A percentile compares a stretch with the other conserved stretches of the same genome.
Evolutionary conservation across 495 filamentous ascomycete species (phyloP).

Genomic region (Lasiosphaeriaceae sp.): DNA sequence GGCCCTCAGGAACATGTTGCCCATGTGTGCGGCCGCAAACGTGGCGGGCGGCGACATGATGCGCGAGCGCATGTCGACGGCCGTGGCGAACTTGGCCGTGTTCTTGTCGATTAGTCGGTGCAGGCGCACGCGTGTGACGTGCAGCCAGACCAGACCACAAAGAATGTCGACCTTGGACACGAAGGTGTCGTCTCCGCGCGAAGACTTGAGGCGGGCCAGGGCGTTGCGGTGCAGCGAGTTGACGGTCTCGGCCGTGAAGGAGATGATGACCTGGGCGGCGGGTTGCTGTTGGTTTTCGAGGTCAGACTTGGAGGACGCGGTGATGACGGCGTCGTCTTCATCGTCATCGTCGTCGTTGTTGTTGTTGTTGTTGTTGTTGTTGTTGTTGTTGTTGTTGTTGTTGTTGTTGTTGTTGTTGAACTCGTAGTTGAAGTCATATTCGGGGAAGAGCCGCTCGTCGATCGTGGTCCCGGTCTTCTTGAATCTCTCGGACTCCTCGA

Average conservation of each 20-base stretch:
- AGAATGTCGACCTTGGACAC: slow-evolving; percentile 3
- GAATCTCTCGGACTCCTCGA: too few species aligned
- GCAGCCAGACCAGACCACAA: slow-evolving; percentile 10
- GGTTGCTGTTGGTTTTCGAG: not conserved
- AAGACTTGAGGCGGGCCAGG: not conserved
- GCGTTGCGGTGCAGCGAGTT: not conserved
- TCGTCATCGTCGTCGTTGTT: too few species aligned
- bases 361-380: too few species aligned
- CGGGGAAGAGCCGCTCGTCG: not conserved
- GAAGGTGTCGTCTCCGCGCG: not conserved
- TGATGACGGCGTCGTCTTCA: too few species aligned
- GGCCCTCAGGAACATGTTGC: slow-evolving; percentile 9
- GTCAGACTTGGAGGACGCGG: too few species aligned
- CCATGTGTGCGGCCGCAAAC: slow-evolving; percentile 1
- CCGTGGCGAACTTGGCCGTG: slow-evolving; percentile 2
- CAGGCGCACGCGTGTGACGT: slow-evolving; percentile 10
- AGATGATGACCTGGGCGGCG: not conserved
- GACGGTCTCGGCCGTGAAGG: not conserved
- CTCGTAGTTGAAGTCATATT: slow-evolving; percentile 5
- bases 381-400: too few species aligned
- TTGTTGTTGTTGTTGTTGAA: not conserved
- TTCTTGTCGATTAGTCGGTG: not conserved
- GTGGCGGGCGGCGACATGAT: not conserved
- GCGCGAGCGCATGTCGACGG: slow-evolving; percentile 5
- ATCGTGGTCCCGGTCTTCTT: not conserved